Base-by-base conservation (phyloP, 2,329 filamentous ascomycete genomes). In the Coniochaeta hoffmannii region DNA sequence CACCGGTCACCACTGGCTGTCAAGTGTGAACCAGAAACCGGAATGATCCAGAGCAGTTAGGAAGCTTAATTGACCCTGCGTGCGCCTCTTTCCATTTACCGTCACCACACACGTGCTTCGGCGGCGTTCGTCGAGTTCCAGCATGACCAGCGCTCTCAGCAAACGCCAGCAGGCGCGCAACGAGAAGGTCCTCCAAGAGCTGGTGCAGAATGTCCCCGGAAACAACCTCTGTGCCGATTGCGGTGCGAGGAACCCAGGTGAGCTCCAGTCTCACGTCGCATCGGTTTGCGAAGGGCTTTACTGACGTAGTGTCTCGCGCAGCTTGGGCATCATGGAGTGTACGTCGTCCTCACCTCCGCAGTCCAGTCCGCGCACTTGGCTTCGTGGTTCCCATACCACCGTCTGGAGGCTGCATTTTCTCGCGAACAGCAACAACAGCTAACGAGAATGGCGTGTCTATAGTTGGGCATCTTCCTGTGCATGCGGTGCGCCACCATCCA, bases 141-240 rank as follows among this genome's bases (percentile, higher is more conserved):
- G 7, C 49, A 69, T 69, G 89, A 81, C 89, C 56, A 80, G 82
- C 55, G 79, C 84, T 46, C 78, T 95, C 70, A 96, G 87, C 79
- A 99, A 97, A 81, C 90, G 94, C 74, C 90, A 97, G 76, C 93
- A 97, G 80, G 90, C 89, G 78, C 92, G 94, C 74, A 97, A 99
- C 73, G 94, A 99, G 77, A 90, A 90, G 69, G 78, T 84, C 55
- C 79, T 99, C 62, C 90, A 97, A 68, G 93, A 97, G 50, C 82
- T 99, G 60, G 87, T 97, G 62, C 88, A 88, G 62, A 84, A 78
- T 35, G 64, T 96, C 10, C 83, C 91, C 9, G 94, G 94, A 57
- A 99, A 99, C 76, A 91, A 94, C 69, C 78, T 85, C 66, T 99
- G 94, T 76, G 94, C 94, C 60, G 94, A 99, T 74, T 99, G 94